These are phyloP conservation scores for Podochytrium sp. DNA, from an alignment of 192 early-diverging fungal species.

Conservation along the genomic window DNA sequence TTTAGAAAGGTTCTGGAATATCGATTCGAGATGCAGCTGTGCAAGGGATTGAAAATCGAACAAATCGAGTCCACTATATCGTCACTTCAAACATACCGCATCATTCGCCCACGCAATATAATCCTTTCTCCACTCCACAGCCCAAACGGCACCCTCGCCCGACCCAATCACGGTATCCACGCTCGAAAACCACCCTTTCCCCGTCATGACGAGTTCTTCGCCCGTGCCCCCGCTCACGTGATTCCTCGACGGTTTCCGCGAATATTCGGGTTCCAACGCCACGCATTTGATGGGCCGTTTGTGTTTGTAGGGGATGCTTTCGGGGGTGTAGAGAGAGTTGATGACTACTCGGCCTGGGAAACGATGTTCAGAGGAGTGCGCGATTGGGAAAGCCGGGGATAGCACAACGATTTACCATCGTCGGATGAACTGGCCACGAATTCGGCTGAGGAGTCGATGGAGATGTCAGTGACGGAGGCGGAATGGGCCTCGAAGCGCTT, in stretches of 20 bases:
- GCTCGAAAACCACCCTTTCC: slow-evolving; percentile 92
- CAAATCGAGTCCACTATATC: slow-evolving; percentile 14
- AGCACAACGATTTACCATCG: slow-evolving; percentile 66
- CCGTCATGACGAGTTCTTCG: slow-evolving; percentile 82
- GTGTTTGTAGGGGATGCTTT: slow-evolving; percentile 74
- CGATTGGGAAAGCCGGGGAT: no score
- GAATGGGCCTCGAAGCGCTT: slow-evolving; percentile 84
- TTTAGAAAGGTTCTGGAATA: background rate
- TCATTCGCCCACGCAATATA: slow-evolving; percentile 97
- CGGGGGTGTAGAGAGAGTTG: slow-evolving; percentile 76
- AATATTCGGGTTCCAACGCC: slow-evolving; percentile 88
- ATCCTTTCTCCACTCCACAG: slow-evolving; percentile 80
- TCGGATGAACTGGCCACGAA: slow-evolving; percentile 90
- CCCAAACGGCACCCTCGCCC: slow-evolving; percentile 88
- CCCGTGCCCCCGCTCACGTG: slow-evolving; percentile 91
- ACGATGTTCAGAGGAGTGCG: background rate
- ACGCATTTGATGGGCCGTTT: slow-evolving; percentile 88
- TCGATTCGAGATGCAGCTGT: no score
- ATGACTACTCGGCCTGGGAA: slow-evolving; percentile 80
- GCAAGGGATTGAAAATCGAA: no score
- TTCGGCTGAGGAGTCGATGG: slow-evolving; percentile 84
- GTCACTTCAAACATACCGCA: slow-evolving; percentile 41
- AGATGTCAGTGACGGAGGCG: slow-evolving; percentile 85
- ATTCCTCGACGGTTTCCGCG: slow-evolving; percentile 70
- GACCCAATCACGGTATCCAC: slow-evolving; percentile 80